These are phyloP conservation scores for Cymbopogon flexuosus DNA, from an alignment of 202 grass and related monocot species.

Conservation along the genomic window DNA sequence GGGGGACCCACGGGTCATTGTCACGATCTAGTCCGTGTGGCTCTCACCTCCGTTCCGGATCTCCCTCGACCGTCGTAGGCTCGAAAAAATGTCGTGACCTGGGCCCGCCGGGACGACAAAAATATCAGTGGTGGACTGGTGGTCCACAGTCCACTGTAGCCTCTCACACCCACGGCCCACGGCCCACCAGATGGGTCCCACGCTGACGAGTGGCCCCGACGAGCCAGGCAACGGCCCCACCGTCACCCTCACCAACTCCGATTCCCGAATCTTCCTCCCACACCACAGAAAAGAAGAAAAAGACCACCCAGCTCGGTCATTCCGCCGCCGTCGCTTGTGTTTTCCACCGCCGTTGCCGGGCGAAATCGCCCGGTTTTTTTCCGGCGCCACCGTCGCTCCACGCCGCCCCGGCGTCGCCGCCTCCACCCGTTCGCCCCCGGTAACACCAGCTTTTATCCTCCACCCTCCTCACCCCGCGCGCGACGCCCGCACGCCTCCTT, in stretches of 20 bases:
- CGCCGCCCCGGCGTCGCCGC: slow-evolving; percentile 22
- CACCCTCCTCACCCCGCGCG: too few species aligned
- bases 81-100: neutral
- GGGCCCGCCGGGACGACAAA: neutral
- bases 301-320: neutral
- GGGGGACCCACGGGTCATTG: neutral
- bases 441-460: slow-evolving; percentile 26
- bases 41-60: neutral
- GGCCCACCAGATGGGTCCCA: neutral
- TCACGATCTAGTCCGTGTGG: neutral
- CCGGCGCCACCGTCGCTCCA: slow-evolving; percentile 15
- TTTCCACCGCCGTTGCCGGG: neutral
- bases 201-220: neutral
- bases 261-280: slow-evolving; percentile 21
- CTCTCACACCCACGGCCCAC: neutral
- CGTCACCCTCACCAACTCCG: neutral
- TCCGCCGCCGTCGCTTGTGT: too few species aligned
- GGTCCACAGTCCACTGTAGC: neutral
- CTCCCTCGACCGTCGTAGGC: neutral
- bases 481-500: too few species aligned
- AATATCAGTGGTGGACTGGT: neutral
- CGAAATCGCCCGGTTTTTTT: neutral
- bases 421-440: slow-evolving; percentile 6
- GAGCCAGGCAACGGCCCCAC: too few species aligned
- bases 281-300: neutral